phyloP scores from a whole-genome alignment of 768 basidiomycete species.

The Boletus rufocinnamomeus region DNA sequence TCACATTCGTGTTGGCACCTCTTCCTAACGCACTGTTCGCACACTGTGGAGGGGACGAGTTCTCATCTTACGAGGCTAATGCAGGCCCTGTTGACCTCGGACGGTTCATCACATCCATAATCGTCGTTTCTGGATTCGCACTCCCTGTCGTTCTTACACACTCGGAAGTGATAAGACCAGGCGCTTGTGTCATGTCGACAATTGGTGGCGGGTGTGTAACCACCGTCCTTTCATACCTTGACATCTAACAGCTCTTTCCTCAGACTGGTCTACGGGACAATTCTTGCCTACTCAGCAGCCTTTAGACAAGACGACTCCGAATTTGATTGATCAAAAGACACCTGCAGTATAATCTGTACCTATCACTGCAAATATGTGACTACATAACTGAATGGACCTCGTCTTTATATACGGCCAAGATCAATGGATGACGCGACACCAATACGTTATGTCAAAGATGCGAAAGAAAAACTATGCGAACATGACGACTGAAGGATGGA shows the following conservation, averaged over 20 bases:
- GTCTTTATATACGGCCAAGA: slow-evolving; percentile 6
- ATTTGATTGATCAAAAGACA: slow-evolving; percentile 50
- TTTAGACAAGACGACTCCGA: slow-evolving; percentile 85
- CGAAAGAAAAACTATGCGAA: not conserved
- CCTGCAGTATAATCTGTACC: not conserved
- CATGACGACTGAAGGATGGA: not conserved
- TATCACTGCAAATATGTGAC: slow-evolving; percentile 20
- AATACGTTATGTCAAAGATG: not conserved
- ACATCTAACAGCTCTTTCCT: not conserved
- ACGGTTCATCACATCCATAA: slow-evolving; percentile 86
- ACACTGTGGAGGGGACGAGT: slow-evolving; percentile 91
- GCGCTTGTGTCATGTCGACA: slow-evolving; percentile 93
- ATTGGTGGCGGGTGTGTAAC: slow-evolving; percentile 76
- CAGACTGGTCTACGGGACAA: slow-evolving; percentile 88
- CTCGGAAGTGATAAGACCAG: slow-evolving; percentile 79
- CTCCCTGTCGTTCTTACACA: slow-evolving; percentile 92
- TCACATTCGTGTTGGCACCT: slow-evolving; percentile 94
- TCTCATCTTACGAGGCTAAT: slow-evolving; percentile 72
- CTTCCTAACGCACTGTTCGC: slow-evolving; percentile 92
- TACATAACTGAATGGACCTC: slow-evolving; percentile 14
- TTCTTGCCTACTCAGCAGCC: slow-evolving; percentile 81
- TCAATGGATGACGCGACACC: not conserved
- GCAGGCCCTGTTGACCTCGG: slow-evolving; percentile 84
- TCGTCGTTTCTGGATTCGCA: slow-evolving; percentile 93
- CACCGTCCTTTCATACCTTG: slow-evolving; percentile 3